A percentile compares a stretch with the other conserved stretches of the same genome.
Conservation (phyloP, 441 rosid genomes). For the Theobroma grandiflorum region DNA sequence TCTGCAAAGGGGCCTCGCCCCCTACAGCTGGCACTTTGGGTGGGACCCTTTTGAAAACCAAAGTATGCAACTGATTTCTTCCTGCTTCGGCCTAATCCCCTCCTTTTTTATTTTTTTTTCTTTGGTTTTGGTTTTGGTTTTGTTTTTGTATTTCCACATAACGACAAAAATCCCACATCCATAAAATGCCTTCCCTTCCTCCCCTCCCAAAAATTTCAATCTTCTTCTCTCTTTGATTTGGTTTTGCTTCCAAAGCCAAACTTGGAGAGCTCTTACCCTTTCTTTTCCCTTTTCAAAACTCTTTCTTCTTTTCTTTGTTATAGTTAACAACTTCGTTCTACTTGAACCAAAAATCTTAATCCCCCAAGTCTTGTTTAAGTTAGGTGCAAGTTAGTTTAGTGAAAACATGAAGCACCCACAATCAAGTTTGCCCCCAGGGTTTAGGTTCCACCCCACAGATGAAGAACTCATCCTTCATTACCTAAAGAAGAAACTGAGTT, state of each 20-base stretch:
- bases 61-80: constrained; percentile 22
- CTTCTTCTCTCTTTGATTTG: constrained; percentile 38
- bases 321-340: neutral
- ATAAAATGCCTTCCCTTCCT: constrained; percentile 64
- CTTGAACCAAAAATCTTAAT: neutral
- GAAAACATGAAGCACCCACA: constrained; percentile 67
- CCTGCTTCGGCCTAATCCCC: constrained; percentile 38
- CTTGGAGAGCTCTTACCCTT: neutral
- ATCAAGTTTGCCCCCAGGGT: constrained; percentile 72
- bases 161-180: constrained; percentile 69
- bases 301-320: neutral
- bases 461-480: constrained; percentile 83
- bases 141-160: constrained; percentile 25
- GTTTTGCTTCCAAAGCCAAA: neutral
- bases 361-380: neutral
- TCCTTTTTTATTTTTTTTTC: neutral
- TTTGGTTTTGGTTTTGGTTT: neutral
- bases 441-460: constrained; percentile 83
- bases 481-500: constrained; percentile 56
- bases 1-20: constrained; percentile 19
- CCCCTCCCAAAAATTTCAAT: constrained; percentile 78
- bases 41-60: constrained; percentile 22
- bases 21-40: constrained; percentile 44
- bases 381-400: neutral
- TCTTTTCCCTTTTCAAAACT: neutral